A percentile compares a stretch with the other conserved stretches of the same genome.
These are phyloP conservation scores for Penicillium diatomitis DNA, from an alignment of 495 filamentous ascomycete species.

Conservation along the genomic window DNA sequence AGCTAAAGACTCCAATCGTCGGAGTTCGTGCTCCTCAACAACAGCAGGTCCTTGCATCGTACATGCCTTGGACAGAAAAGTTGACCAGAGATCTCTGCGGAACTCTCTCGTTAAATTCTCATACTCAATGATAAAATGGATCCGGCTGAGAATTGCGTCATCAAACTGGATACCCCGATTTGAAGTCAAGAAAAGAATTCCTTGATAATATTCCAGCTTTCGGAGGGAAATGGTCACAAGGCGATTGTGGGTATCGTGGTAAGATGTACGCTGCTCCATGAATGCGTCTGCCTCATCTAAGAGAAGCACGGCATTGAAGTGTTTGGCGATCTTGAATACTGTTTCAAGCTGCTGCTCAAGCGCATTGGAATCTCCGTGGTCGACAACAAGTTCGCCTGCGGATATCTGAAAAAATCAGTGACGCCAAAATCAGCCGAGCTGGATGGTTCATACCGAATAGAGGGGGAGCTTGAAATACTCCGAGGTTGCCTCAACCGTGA, in stretches of 20 bases:
- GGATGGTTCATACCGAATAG: neutral
- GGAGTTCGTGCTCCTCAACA: slow-evolving; percentile 8
- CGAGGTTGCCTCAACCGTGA: slow-evolving; percentile 24
- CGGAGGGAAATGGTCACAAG: slow-evolving; percentile 35
- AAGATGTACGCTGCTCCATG: neutral
- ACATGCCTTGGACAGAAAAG: neutral
- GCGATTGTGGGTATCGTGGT: neutral
- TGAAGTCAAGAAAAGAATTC: slow-evolving; percentile 26
- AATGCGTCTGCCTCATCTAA: neutral
- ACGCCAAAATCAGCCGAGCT: neutral
- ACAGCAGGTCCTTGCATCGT: slow-evolving; percentile 10
- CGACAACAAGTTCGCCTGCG: neutral
- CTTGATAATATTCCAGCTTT: slow-evolving; percentile 48
- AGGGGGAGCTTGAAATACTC: slow-evolving; percentile 7
- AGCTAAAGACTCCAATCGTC: slow-evolving; percentile 7
- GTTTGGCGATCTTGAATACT: neutral
- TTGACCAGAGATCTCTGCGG: neutral
- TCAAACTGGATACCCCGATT: slow-evolving; percentile 26
- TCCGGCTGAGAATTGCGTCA: slow-evolving; percentile 8
- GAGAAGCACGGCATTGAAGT: neutral
- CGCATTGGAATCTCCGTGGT: neutral
- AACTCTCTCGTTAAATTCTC: neutral
- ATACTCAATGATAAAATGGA: neutral
- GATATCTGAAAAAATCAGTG: neutral
- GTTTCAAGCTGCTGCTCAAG: neutral